A percentile compares a stretch with the other conserved stretches of the same genome.
phyloP scores from a whole-genome alignment of 306 rosid species.

The Cicer pinnatifidum region DNA sequence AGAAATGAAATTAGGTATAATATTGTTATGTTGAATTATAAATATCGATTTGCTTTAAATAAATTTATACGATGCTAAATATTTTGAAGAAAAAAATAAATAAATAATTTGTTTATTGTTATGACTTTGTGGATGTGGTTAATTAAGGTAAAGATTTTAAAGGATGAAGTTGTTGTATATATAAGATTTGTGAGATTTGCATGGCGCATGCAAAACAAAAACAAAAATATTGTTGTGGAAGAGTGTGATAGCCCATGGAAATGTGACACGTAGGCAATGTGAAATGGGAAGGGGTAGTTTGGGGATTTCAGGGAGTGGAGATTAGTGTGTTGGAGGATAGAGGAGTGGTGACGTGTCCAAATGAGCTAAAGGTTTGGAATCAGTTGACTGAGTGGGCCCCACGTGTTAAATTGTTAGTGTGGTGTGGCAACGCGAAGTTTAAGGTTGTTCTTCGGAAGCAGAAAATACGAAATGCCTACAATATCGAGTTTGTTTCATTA shows the following conservation, averaged over 20 bases:
- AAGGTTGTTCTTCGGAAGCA: background rate
- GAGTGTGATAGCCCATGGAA: background rate
- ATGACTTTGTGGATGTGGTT: conserved; percentile 31
- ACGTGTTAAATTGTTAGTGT: background rate
- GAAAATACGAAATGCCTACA: background rate
- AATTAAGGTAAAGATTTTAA: conserved; percentile 19
- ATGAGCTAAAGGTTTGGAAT: background rate
- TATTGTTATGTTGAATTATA: conserved; percentile 14
- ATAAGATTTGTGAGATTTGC: conserved; percentile 32
- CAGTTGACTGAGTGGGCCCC: background rate
- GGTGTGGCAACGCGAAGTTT: background rate
- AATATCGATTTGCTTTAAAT: conserved; percentile 38
- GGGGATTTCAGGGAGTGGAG: background rate
- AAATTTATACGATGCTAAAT: background rate
- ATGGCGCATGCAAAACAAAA: conserved; percentile 10
- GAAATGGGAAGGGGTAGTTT: background rate
- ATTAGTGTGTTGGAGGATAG: background rate
- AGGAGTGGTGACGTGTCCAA: background rate
- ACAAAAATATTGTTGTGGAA: background rate
- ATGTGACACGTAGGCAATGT: conserved; percentile 18
- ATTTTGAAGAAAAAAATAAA: background rate
- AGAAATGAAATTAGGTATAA: conserved; percentile 9
- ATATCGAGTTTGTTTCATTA: background rate
- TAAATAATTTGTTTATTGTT: conserved; percentile 16
- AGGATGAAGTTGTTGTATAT: conserved; percentile 1